These are phyloP conservation scores for Chlorella sp. DNA, from an alignment of 139 green algal genomes.

Conservation along the genomic window DNA sequence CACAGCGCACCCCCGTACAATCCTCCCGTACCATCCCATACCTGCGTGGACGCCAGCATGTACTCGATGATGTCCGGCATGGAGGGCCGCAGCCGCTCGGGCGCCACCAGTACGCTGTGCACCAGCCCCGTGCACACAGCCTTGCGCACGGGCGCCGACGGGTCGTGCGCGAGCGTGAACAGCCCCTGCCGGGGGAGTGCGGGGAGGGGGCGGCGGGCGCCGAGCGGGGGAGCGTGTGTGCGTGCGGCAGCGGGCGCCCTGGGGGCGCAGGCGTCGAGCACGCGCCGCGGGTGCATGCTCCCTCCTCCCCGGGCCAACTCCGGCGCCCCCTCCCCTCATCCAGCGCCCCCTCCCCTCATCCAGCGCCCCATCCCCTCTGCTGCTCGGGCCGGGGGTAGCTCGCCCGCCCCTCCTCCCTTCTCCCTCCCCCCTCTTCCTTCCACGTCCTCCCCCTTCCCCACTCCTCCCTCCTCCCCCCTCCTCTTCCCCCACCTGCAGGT, in stretches of 20 bases:
- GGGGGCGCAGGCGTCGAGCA: too few species aligned
- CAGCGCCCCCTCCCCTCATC: neutral
- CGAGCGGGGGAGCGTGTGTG: neutral
- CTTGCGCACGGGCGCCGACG: constrained; percentile 66
- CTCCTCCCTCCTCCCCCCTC: neutral
- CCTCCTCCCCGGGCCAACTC: too few species aligned
- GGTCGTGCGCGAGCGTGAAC: constrained; percentile 86
- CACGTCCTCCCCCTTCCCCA: too few species aligned
- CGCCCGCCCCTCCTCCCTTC: too few species aligned
- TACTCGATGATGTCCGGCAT: constrained; percentile 90
- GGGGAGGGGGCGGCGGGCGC: neutral
- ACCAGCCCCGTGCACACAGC: constrained; percentile 88
- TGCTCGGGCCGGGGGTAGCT: too few species aligned
- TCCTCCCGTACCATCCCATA: neutral
- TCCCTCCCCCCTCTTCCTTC: too few species aligned
- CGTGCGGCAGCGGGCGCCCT: too few species aligned
- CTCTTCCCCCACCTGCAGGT: constrained; percentile 40
- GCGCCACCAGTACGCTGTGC: constrained; percentile 68
- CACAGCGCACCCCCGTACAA: neutral
- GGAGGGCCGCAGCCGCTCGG: constrained; percentile 75
- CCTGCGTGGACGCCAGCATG: constrained; percentile 90
- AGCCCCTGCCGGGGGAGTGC: constrained; percentile 80
- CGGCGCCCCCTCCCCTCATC: too few species aligned
- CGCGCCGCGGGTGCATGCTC: too few species aligned
- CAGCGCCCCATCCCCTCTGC: neutral